A percentile compares a stretch with the other conserved stretches of the same genome.
These are phyloP conservation scores for Coemansia sp. DNA, from an alignment of 192 early-diverging fungal species.

Conservation along the genomic window DNA sequence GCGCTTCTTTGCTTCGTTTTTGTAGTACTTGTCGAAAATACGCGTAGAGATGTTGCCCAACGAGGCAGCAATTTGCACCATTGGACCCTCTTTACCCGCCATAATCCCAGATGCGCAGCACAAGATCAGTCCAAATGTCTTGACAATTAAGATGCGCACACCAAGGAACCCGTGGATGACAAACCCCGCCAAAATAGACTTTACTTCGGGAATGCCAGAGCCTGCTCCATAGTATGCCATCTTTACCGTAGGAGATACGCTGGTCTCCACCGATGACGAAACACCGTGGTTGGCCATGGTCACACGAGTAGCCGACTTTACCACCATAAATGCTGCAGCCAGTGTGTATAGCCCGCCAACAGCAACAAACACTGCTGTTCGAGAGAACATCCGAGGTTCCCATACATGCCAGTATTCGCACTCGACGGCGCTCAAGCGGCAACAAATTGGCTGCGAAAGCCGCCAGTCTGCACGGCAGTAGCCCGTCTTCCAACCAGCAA, in stretches of 20 bases:
- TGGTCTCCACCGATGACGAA: slow-evolving; percentile 50
- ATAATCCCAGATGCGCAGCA: slow-evolving; percentile 81
- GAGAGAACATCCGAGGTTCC: slow-evolving; percentile 41
- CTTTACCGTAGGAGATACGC: slow-evolving; percentile 56
- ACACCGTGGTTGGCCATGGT: slow-evolving; percentile 34
- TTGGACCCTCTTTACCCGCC: slow-evolving; percentile 91
- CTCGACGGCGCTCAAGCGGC: slow-evolving; percentile 62
- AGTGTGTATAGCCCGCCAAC: slow-evolving; percentile 60
- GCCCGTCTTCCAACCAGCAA: slow-evolving; percentile 80
- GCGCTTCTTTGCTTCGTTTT: slow-evolving; percentile 90
- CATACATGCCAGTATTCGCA: slow-evolving; percentile 60
- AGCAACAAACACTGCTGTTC: slow-evolving; percentile 30
- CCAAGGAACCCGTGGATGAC: slow-evolving; percentile 92
- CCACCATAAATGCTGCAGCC: slow-evolving; percentile 60
- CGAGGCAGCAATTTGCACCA: slow-evolving; percentile 89
- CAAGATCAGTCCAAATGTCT: slow-evolving; percentile 83
- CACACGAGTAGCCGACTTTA: slow-evolving; percentile 52
- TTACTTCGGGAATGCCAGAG: slow-evolving; percentile 95
- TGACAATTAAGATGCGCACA: slow-evolving; percentile 84
- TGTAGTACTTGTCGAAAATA: slow-evolving; percentile 86
- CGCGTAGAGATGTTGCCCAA: slow-evolving; percentile 83
- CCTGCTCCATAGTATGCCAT: slow-evolving; percentile 83
- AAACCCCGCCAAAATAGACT: slow-evolving; percentile 92
- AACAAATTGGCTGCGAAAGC: slow-evolving; percentile 76
- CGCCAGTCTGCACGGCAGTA: slow-evolving; percentile 77